A percentile compares a stretch with the other conserved stretches of the same genome.
phyloP scores from a whole-genome alignment of 192 early-diverging fungal genomes.

The Entomortierella lignicola region DNA sequence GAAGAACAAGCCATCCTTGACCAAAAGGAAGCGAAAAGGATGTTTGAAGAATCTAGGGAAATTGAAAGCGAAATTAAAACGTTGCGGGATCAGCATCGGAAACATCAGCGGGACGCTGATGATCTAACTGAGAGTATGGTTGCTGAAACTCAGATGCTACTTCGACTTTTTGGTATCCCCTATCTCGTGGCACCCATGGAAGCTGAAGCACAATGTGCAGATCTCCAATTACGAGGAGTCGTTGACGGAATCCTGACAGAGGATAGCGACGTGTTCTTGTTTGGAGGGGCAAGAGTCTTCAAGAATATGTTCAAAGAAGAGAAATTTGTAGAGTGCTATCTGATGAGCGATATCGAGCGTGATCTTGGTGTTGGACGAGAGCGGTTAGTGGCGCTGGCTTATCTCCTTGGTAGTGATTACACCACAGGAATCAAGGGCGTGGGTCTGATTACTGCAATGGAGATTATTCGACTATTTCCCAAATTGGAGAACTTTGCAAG shows the following conservation, averaged over 20 bases:
- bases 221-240: conserved; percentile 63
- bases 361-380: conserved; percentile 77
- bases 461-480: conserved; percentile 84
- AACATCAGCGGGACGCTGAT: conserved; percentile 69
- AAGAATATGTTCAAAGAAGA: conserved; percentile 95
- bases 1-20: conserved; percentile 25
- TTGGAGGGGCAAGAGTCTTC: conserved; percentile 85
- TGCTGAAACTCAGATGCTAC: conserved; percentile 76
- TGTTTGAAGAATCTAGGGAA: conserved; percentile 54
- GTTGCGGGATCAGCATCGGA: conserved; percentile 61
- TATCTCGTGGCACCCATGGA: conserved; percentile 95
- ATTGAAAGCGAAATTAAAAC: conserved; percentile 64
- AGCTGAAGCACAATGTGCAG: conserved; percentile 97
- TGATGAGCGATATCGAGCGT: conserved; percentile 67
- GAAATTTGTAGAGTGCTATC: conserved; percentile 90
- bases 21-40: conserved; percentile 45
- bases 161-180: conserved; percentile 93
- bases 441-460: conserved; percentile 90
- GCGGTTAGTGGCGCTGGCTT: conserved; percentile 86
- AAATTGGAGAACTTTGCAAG: conserved; percentile 64
- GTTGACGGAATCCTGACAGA: conserved; percentile 98
- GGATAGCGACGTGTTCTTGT: conserved; percentile 97
- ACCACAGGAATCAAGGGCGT: conserved; percentile 89
- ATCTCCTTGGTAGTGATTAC: conserved; percentile 97
- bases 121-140: conserved; percentile 80